Conservation (phyloP, 768 basidiomycete genomes). For the Amylocystis lapponica region DNA sequence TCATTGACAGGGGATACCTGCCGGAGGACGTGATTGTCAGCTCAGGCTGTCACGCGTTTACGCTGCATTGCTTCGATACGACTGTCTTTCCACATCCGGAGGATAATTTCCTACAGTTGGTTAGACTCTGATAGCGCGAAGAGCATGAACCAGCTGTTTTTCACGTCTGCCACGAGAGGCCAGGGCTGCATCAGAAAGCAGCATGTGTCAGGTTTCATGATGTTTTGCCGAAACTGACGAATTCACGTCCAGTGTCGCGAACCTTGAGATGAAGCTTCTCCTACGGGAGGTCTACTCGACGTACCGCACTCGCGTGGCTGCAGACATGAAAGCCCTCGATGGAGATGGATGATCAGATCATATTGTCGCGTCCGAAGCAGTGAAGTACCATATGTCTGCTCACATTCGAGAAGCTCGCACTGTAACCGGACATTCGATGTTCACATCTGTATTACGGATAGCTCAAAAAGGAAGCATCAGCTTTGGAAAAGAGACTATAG, state of each 20-base stretch:
- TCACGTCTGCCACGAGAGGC: conserved; percentile 35
- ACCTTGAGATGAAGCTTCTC: conserved; percentile 19
- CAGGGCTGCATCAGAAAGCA: conserved; percentile 19
- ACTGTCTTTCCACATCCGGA: conserved; percentile 85
- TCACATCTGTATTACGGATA: too few species aligned
- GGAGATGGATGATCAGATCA: conserved; percentile 16
- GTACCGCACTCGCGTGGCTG: conserved; percentile 10
- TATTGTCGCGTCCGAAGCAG: conserved; percentile 15
- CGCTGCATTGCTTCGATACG: conserved; percentile 71
- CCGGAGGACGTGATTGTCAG: conserved; percentile 92
- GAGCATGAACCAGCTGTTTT: conserved; percentile 93
- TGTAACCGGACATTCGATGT: too few species aligned
- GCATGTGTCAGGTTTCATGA: conserved; percentile 5
- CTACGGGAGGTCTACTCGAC: conserved; percentile 13
- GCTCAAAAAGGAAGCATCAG: too few species aligned
- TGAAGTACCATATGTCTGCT: conserved; percentile 15
- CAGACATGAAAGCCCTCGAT: conserved; percentile 17
- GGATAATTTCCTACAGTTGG: conserved; percentile 83
- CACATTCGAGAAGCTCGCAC: conserved; percentile 15
- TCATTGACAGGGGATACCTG: conserved; percentile 80
- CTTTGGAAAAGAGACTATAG: too few species aligned
- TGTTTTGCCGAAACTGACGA: background rate
- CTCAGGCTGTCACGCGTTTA: conserved; percentile 88
- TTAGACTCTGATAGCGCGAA: conserved; percentile 67
- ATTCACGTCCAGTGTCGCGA: conserved; percentile 16